Base-by-base conservation (phyloP, 2,329 filamentous ascomycete genomes). In the Epichloe brachyelytri region DNA sequence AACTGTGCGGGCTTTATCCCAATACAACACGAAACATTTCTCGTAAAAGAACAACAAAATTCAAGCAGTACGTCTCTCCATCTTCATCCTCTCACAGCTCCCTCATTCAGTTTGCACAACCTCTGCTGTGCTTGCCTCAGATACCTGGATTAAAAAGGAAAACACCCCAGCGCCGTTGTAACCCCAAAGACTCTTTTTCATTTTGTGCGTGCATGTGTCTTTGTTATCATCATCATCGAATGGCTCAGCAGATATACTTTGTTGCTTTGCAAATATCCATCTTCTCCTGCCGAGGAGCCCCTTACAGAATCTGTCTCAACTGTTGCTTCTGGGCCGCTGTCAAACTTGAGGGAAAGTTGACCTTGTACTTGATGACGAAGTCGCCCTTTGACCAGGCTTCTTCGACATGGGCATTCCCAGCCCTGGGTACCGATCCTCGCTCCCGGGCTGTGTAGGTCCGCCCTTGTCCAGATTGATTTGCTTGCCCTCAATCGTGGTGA, bases 371-470 rank as follows among this genome's bases (percentile, higher is more conserved):
- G 53, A 98, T 78, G 53, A 97, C 71, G 58, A 98, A 87, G 63
- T 95, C 88, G 22, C 93, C 93, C 91, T 79, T 60, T 89, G 79
- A 53, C 73, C 80, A 0, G 87, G 88, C 65, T 89, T 91, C 77
- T 95, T 97, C 54, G 87, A 88, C 62, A 93, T 82, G 38, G 90
- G 89, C 93, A 98, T 97, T 53, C 93, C 93, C n/a, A 87, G 75
- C 5, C 80, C 78, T 0, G 93, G 93, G 64, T 86, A 98, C 34
- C 76, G 74, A 58, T 96, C 90, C 59, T 82, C 82, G 65, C 82
- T 86, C 12, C 85, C 88, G 0, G 91, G 90, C 52, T 86, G 84
- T 6, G 91, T 97, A 1, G 91, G 91, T 0, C 90, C 91, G 5
- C 76, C 71, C 66, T 89, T 90, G 43, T 87, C 80, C 39, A 97